phyloP scores from a whole-genome alignment of 78 protist species.

The Carpediemonas membranifera region DNA sequence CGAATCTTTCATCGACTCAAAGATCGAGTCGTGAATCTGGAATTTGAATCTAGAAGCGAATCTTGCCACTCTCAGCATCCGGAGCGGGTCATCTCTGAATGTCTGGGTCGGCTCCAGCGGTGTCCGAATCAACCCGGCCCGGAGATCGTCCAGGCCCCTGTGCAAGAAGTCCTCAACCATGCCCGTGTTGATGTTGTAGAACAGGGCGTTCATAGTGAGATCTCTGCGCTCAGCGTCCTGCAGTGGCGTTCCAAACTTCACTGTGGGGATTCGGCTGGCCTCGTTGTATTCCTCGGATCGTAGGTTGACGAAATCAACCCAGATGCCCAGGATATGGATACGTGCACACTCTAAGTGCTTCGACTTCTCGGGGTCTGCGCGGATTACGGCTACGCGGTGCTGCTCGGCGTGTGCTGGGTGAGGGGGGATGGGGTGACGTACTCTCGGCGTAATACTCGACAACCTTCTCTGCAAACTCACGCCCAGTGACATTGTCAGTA shows the following conservation, averaged over 20 bases:
- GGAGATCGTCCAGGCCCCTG: constrained; percentile 61
- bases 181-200: constrained; percentile 67
- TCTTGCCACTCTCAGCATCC: constrained; percentile 72
- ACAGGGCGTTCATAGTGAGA: constrained; percentile 81
- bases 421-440: too few relatives aligned
- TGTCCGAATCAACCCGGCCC: constrained; percentile 51
- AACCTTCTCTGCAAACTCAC: constrained; percentile 8
- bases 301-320: constrained; percentile 81
- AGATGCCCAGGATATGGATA: constrained; percentile 41
- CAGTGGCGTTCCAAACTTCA: constrained; percentile 63
- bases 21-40: constrained; percentile 23
- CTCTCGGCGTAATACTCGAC: background rate
- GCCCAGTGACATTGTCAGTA: background rate
- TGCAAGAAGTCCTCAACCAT: constrained; percentile 15
- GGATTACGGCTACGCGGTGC: constrained; percentile 43
- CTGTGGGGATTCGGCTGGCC: constrained; percentile 10
- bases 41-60: constrained; percentile 65
- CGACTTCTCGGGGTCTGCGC: constrained; percentile 70
- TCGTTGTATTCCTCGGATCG: constrained; percentile 65
- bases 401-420: background rate
- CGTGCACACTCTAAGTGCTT: constrained; percentile 82
- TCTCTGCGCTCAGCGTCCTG: constrained; percentile 84
- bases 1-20: background rate
- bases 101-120: constrained; percentile 72
- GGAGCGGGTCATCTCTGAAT: constrained; percentile 85